These are phyloP conservation scores for Rhodotorula diobovata DNA, from an alignment of 768 basidiomycete genomes.

Conservation along the genomic window DNA sequence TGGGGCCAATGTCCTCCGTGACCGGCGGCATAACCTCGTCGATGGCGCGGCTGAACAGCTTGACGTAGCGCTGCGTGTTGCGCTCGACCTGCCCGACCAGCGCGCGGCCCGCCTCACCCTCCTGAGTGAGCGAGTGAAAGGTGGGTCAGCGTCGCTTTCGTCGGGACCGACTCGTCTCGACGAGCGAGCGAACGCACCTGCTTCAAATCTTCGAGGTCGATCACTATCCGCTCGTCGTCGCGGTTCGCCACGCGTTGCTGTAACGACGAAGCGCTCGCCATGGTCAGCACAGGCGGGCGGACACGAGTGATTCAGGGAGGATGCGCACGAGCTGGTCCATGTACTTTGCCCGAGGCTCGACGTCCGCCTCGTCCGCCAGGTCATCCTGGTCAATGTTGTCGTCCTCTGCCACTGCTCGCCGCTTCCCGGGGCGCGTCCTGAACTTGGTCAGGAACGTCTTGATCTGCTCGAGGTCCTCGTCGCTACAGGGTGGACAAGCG, in stretches of 20 bases:
- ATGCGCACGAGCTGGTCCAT: conserved; percentile 75
- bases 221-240: conserved; percentile 78
- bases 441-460: conserved; percentile 35
- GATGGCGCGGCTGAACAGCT: conserved; percentile 80
- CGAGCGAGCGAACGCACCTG: conserved; percentile 4
- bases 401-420: conserved; percentile 1
- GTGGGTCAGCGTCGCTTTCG: background rate
- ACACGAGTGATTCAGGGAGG: background rate
- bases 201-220: conserved; percentile 73
- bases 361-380: conserved; percentile 8
- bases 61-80: conserved; percentile 85
- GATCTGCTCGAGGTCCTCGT: conserved; percentile 36
- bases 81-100: conserved; percentile 71
- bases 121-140: conserved; percentile 33
- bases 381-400: background rate
- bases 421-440: conserved; percentile 22
- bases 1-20: conserved; percentile 80
- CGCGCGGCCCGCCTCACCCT: conserved; percentile 57
- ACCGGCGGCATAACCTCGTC: conserved; percentile 82
- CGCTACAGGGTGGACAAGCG: conserved; percentile 1
- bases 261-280: conserved; percentile 9
- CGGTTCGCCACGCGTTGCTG: conserved; percentile 91
- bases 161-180: background rate
- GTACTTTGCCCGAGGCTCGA: conserved; percentile 58
- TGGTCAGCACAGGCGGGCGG: conserved; percentile 3